A percentile compares a stretch with the other conserved stretches of the same genome.
Evolutionary conservation across 208 protist species (phyloP).

Genomic region (Naegleria fowleri): DNA sequence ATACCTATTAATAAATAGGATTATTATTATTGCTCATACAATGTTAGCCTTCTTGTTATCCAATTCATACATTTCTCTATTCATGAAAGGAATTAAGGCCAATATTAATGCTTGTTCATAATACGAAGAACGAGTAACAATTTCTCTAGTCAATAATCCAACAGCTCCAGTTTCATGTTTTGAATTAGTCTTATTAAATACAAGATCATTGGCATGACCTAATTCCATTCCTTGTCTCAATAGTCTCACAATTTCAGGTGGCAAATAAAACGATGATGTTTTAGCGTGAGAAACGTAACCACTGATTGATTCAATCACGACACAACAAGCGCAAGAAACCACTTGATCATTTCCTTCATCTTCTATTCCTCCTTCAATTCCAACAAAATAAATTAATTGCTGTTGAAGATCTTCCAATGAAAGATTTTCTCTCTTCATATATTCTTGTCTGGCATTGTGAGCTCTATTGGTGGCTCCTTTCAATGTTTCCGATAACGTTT

Average conservation of each 20-base stretch:
- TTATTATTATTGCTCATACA: no score
- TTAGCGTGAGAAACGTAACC: not conserved
- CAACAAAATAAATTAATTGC: not conserved
- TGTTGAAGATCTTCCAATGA: not conserved
- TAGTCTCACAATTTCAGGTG: not conserved
- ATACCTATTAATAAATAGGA: no score
- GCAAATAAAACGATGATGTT: not conserved
- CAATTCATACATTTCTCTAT: slow-evolving; percentile 9
- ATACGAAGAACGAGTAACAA: not conserved
- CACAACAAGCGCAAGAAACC: not conserved
- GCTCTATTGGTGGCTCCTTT: not conserved
- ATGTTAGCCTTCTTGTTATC: no score
- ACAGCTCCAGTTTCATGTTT: slow-evolving; percentile 14
- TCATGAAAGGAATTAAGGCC: slow-evolving; percentile 13
- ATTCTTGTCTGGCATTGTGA: not conserved
- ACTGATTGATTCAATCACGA: not conserved
- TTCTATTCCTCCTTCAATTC: not conserved
- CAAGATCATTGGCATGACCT: slow-evolving; percentile 6
- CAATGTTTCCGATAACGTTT: not conserved
- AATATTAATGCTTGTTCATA: slow-evolving; percentile 14
- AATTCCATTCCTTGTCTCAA: not conserved
- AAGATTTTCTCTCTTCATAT: not conserved
- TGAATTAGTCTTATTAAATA: slow-evolving; percentile 15
- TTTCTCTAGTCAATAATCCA: not conserved
- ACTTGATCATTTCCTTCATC: not conserved